Evolutionary conservation across 495 filamentous ascomycete genomes (phyloP).

Genomic region (Xylaria telfairii): DNA sequence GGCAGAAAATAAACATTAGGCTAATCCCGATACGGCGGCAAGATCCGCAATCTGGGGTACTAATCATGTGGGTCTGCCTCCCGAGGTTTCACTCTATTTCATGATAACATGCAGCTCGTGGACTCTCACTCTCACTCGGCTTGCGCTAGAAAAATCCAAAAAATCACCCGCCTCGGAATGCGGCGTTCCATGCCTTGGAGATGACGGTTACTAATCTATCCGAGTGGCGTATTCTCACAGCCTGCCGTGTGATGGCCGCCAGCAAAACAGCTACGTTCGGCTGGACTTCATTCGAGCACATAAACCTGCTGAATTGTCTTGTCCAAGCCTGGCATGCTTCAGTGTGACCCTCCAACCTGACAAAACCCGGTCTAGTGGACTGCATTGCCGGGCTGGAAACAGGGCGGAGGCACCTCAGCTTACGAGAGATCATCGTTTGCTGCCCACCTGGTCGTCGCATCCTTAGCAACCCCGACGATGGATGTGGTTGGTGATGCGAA

Average conservation of each 20-base stretch:
- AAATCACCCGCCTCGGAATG: background rate
- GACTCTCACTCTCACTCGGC: too few species aligned
- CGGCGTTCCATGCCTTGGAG: background rate
- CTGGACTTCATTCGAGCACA: background rate
- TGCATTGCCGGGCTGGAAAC: background rate
- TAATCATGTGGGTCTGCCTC: background rate
- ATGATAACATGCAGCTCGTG: background rate
- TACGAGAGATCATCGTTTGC: background rate
- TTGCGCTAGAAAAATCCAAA: too few species aligned
- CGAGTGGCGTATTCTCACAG: background rate
- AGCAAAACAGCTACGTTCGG: background rate
- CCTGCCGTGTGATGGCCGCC: background rate
- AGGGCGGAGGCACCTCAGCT: background rate
- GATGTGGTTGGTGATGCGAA: background rate
- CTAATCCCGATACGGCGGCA: background rate
- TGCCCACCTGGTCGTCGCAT: background rate
- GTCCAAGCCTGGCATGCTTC: background rate
- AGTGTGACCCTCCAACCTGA: background rate
- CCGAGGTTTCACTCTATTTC: background rate
- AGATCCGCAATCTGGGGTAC: too few species aligned
- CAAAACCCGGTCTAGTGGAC: background rate
- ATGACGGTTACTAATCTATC: background rate
- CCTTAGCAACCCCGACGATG: background rate
- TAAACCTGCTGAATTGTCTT: constrained; percentile 1
- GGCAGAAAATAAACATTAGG: constrained; percentile 25